Evolutionary conservation across 768 basidiomycete species (phyloP), one percentile per base, ranked within the genome.

Genomic region (Panellus pusillus): DNA sequence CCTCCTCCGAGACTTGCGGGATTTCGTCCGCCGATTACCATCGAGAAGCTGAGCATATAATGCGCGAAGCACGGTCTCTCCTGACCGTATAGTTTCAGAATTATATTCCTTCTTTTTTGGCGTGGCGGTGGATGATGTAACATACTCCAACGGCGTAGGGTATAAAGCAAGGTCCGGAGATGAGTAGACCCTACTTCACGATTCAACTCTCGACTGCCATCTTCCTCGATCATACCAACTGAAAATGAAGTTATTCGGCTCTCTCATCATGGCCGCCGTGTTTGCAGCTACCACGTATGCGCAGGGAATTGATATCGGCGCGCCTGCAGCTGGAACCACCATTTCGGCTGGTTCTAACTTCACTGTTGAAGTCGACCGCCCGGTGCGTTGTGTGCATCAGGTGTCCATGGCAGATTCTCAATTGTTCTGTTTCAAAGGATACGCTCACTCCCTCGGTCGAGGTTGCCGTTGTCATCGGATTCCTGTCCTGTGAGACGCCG

Each of bases 311-410:
- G 20, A 14, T 13, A 78, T 84, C 32, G 74, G 74, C 8, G 63
- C 63, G 18, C 82, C 82, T 5, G 58, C 66, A 6, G 60, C 66
- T 2, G 71, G 69, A 6, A 53, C 69, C 3, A 47, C 62, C 11
- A 69, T 82, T 9, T 44, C 35, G 8, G 57, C 74, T 27, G 81
- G 81, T 6, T 61, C 55, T 7, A 59, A 61, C 11, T 37, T 83
- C 29, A 72, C 64, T 4, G 75, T 82, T 3, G 74, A 79, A 55
- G 61, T 83, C 7, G 76, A 77, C 51, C 70, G 72, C 47, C 79
- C 78, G 4, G 81, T 82, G 63, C 17, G 78, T 68, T 2, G 4
- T n/a, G 20, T 27, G 7, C 20, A 36, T 12, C 17, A n/a, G 11
- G 9, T 7, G 18, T 24, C 32, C 14, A 35, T 35, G 11, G 32